Percentiles rank a stretch among this genome's conserved stretches.
phyloP scores from a whole-genome alignment of 805 yeast genomes.

The Cyberlindnera maclurae region DNA sequence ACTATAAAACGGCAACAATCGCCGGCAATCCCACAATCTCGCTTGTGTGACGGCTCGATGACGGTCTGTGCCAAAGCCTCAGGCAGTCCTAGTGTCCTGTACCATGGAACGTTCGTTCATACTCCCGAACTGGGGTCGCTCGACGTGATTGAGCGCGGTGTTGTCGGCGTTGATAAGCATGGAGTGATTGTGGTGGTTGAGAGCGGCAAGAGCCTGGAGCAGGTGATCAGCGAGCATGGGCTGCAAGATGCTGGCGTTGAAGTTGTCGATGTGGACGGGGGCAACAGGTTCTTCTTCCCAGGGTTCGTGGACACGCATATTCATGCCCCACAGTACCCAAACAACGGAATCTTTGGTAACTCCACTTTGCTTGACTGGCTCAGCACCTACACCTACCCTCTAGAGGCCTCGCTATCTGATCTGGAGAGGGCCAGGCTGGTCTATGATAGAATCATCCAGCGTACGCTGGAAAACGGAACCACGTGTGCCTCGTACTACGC shows the following conservation, averaged over 20 bases:
- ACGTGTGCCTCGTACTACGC: slow-evolving; percentile 91
- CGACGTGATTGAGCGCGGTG: slow-evolving; percentile 47
- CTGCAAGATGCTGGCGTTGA: slow-evolving; percentile 23
- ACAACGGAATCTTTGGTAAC: slow-evolving; percentile 76
- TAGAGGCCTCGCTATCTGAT: slow-evolving; percentile 64
- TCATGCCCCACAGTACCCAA: slow-evolving; percentile 82
- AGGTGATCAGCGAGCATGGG: slow-evolving; percentile 7
- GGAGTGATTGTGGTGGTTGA: slow-evolving; percentile 26
- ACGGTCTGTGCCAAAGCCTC: background rate
- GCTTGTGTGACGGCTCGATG: background rate
- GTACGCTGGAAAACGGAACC: slow-evolving; percentile 75
- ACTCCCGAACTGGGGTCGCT: slow-evolving; percentile 55
- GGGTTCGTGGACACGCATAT: slow-evolving; percentile 81
- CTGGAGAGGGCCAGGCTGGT: slow-evolving; percentile 48
- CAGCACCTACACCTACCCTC: slow-evolving; percentile 77
- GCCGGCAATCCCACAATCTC: no score
- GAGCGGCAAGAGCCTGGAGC: slow-evolving; percentile 1
- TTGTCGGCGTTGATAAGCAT: slow-evolving; percentile 53
- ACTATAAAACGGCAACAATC: no score
- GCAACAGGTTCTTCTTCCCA: slow-evolving; percentile 61
- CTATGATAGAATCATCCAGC: slow-evolving; percentile 58
- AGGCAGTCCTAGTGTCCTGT: slow-evolving; percentile 29
- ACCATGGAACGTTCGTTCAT: slow-evolving; percentile 67
- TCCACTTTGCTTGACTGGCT: slow-evolving; percentile 88
- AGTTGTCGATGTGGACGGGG: slow-evolving; percentile 28